phyloP scores from a whole-genome alignment of 129 eudicot genomes.

The Cynara cardunculus region DNA sequence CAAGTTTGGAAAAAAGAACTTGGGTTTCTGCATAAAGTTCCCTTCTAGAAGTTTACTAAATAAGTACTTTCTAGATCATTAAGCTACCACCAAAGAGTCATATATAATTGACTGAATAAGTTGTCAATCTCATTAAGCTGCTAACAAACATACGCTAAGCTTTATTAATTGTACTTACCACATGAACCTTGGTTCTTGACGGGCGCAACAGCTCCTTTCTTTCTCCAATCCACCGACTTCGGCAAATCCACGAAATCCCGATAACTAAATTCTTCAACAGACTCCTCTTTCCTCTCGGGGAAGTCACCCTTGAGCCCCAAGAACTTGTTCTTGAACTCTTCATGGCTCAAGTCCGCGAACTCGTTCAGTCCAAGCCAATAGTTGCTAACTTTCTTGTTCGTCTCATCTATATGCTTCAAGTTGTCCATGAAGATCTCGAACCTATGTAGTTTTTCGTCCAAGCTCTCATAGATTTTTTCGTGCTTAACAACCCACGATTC shows the following conservation, averaged over 20 bases:
- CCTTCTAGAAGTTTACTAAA: no score
- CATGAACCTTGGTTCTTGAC: conserved; percentile 96
- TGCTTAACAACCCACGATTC: conserved; percentile 82
- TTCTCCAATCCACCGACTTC: conserved; percentile 91
- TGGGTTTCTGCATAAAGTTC: no score
- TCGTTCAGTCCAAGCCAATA: conserved; percentile 94
- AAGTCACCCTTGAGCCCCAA: conserved; percentile 64
- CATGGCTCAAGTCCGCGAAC: conserved; percentile 89
- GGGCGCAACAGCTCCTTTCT: conserved; percentile 86
- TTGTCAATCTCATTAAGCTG: no score
- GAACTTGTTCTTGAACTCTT: conserved; percentile 74
- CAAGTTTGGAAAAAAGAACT: no score
- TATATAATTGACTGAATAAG: no score
- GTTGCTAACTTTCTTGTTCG: conserved; percentile 59
- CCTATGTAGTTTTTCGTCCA: conserved; percentile 89
- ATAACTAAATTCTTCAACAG: conserved; percentile 51
- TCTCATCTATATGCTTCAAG: conserved; percentile 85
- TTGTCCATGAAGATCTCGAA: conserved; percentile 91
- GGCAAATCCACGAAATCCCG: conserved; percentile 61
- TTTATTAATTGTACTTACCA: conserved; percentile 44
- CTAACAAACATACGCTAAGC: neutral
- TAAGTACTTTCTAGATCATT: no score
- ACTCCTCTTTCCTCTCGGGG: conserved; percentile 38
- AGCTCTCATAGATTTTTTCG: conserved; percentile 53
- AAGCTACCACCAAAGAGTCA: no score